These are phyloP conservation scores for Sporothrix luriei DNA, from an alignment of 2,329 filamentous ascomycete genomes.

Conservation along the genomic window DNA sequence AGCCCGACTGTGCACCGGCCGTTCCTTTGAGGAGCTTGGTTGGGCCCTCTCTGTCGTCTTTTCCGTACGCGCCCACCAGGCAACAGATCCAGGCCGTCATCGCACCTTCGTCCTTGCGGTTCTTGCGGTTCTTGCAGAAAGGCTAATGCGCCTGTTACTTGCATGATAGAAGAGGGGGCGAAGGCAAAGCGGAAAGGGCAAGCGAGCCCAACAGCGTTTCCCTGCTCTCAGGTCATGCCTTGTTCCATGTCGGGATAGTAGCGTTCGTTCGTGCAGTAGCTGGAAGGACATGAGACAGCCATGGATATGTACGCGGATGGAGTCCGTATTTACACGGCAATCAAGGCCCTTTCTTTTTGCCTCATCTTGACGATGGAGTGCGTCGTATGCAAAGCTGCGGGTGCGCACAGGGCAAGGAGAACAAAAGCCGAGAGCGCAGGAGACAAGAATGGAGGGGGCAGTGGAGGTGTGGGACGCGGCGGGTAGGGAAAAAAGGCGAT, in stretches of 20 bases:
- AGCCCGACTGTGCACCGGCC: not conserved
- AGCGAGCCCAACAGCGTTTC: constrained; percentile 1
- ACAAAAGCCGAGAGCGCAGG: not conserved
- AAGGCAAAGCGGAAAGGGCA: not conserved
- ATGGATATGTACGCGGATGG: constrained; percentile 13
- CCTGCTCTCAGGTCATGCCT: not conserved
- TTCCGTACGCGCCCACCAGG: not conserved
- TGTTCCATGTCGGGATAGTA: not conserved
- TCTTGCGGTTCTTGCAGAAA: not conserved
- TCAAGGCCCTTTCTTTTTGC: not conserved
- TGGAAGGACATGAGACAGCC: constrained; percentile 11
- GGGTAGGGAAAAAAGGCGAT: constrained; percentile 4
- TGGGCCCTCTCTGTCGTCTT: not conserved
- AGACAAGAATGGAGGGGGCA: not conserved
- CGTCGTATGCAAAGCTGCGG: not conserved
- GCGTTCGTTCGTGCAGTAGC: constrained; percentile 11
- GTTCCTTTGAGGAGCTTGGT: not conserved
- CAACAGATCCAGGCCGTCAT: no score
- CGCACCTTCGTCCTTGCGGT: no score
- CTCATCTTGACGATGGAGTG: not conserved
- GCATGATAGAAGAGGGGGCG: not conserved
- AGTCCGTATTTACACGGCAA: not conserved
- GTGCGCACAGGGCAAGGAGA: constrained; percentile 19
- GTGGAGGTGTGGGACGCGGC: constrained; percentile 3
- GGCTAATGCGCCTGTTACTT: constrained; percentile 15